Percentiles rank a stretch among this genome's conserved stretches.
Conservation (phyloP, 345 rosid genomes). For the Noccaea bulbosa region DNA sequence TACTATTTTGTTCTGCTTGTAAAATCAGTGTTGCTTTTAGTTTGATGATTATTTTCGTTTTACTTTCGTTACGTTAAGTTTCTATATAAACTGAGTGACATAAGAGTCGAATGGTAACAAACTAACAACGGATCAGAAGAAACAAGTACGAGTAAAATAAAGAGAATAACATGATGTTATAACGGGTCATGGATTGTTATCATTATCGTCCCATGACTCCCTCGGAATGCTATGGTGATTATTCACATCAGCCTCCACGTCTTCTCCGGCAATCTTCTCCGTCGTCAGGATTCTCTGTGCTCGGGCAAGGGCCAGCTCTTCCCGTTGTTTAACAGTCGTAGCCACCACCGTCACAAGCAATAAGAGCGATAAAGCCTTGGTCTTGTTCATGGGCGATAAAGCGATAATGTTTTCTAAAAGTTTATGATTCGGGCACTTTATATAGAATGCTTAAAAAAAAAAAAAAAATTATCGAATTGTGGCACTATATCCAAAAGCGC, state of each 20-base stretch:
- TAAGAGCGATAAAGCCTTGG: conserved; percentile 2
- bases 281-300: neutral
- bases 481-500: conserved; percentile 3
- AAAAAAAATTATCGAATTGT: neutral
- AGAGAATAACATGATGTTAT: neutral
- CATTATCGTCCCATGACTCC: conserved; percentile 37
- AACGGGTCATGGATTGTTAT: conserved; percentile 12
- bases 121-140: no score
- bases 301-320: neutral
- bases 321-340: neutral
- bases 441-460: neutral
- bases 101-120: neutral
- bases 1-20: neutral
- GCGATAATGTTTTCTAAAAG: neutral
- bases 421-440: conserved; percentile 6
- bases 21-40: neutral
- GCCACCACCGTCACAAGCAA: neutral
- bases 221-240: conserved; percentile 46
- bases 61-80: neutral
- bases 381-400: neutral
- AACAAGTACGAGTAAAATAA: neutral
- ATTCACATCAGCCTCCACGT: conserved; percentile 31
- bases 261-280: conserved; percentile 11
- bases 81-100: neutral
- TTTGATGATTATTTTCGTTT: neutral